These are phyloP conservation scores for Suhomyces canberraensis DNA, from an alignment of 805 yeast genomes.

Conservation along the genomic window DNA sequence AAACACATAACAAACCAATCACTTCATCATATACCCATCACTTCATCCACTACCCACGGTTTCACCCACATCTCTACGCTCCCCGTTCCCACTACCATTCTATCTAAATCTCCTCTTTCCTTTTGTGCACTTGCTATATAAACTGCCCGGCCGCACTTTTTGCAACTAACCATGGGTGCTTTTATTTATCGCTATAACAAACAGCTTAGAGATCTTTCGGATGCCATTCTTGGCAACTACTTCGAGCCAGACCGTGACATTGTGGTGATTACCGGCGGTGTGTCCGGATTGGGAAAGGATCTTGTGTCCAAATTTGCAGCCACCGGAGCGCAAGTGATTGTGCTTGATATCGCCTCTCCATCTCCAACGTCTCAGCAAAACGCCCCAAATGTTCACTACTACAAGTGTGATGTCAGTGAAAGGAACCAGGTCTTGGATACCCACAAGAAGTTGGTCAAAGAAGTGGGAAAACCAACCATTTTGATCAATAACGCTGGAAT, in stretches of 20 bases:
- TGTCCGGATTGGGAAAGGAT: conserved; percentile 72
- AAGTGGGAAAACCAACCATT: conserved; percentile 60
- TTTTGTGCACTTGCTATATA: too few species aligned
- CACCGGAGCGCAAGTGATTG: conserved; percentile 53
- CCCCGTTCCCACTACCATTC: too few species aligned
- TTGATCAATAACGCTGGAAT: conserved; percentile 87
- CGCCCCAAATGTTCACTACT: conserved; percentile 48
- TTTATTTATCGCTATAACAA: conserved; percentile 14
- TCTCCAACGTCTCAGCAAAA: conserved; percentile 19
- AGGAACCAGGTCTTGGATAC: conserved; percentile 40
- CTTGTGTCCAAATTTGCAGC: conserved; percentile 46
- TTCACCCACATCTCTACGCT: too few species aligned
- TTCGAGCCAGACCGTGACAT: conserved; percentile 56
- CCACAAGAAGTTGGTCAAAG: conserved; percentile 39
- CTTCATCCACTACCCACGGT: too few species aligned
- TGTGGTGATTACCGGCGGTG: conserved; percentile 81
- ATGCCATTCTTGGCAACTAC: conserved; percentile 46
- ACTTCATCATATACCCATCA: too few species aligned
- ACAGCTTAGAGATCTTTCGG: conserved; percentile 28
- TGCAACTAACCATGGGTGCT: conserved; percentile 4
- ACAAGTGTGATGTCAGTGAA: conserved; percentile 68
- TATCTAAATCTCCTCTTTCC: too few species aligned
- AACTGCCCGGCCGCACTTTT: too few species aligned
- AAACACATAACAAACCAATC: too few species aligned
- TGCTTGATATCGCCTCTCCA: conserved; percentile 59